Conservation (phyloP, 2,329 filamentous ascomycete species). For the Fusarium sp. region DNA sequence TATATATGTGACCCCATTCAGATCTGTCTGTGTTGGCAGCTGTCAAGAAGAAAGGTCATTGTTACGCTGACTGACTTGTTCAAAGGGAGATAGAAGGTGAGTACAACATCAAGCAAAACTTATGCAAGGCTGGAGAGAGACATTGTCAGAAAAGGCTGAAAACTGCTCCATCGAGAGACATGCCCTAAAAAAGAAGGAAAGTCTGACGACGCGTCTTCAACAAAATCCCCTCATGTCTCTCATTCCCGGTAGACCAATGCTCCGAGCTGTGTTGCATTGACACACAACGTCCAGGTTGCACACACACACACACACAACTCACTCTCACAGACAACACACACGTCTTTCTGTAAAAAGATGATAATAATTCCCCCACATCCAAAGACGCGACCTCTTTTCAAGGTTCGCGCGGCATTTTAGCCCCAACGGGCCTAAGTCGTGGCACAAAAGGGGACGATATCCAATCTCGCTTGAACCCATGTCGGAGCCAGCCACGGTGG, state of each 20-base stretch:
- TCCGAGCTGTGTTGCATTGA: slow-evolving; percentile 15
- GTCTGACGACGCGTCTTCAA: slow-evolving; percentile 12
- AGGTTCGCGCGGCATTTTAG: not conserved
- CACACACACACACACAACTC: not conserved
- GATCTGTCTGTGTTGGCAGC: not conserved
- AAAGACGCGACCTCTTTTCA: not conserved
- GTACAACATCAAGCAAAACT: not conserved
- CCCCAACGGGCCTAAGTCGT: not conserved
- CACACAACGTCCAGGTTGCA: slow-evolving; percentile 9
- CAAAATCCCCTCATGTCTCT: slow-evolving; percentile 23
- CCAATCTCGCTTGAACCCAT: slow-evolving; percentile 42
- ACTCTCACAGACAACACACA: not conserved
- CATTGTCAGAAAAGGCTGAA: not conserved
- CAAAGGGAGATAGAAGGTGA: not conserved
- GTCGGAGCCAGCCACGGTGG: slow-evolving; percentile 20
- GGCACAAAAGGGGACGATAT: slow-evolving; percentile 17
- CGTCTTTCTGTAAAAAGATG: not conserved
- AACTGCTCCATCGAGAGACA: not conserved
- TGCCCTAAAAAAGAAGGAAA: not conserved
- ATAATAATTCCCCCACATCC: not conserved
- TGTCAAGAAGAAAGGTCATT: not conserved
- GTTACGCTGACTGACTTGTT: not conserved
- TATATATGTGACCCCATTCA: not conserved
- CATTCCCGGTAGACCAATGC: slow-evolving; percentile 16
- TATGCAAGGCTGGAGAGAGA: not conserved